Conservation (phyloP, 495 filamentous ascomycete genomes). For the Aspergillus mulundensis region DNA sequence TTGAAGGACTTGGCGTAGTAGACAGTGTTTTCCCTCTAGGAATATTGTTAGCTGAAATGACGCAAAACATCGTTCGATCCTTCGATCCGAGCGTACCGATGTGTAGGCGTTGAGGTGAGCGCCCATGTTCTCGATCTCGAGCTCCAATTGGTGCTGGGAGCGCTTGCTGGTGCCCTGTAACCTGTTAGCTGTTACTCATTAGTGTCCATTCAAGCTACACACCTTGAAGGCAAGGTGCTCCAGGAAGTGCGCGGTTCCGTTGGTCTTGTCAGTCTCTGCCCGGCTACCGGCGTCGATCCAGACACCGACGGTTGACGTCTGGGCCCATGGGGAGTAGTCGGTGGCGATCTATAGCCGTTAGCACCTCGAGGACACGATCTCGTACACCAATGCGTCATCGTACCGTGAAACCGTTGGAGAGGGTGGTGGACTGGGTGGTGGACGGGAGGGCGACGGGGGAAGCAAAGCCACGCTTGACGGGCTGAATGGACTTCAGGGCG, state of each 20-base stretch:
- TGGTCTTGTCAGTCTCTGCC: slow-evolving; percentile 97
- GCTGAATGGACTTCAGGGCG: slow-evolving; percentile 66
- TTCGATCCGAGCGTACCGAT: slow-evolving; percentile 63
- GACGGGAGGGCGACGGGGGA: slow-evolving; percentile 69
- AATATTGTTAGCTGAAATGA: slow-evolving; percentile 30
- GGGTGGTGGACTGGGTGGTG: slow-evolving; percentile 89
- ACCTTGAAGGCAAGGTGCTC: slow-evolving; percentile 99
- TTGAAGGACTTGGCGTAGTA: slow-evolving; percentile 99
- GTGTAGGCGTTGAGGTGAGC: slow-evolving; percentile 99
- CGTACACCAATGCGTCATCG: slow-evolving; percentile 26
- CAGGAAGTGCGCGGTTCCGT: slow-evolving; percentile 98
- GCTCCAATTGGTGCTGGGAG: slow-evolving; percentile 92
- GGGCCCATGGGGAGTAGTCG: slow-evolving; percentile 96
- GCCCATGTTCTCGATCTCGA: slow-evolving; percentile 99
- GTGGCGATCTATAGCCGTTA: slow-evolving; percentile 74
- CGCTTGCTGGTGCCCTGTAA: slow-evolving; percentile 81
- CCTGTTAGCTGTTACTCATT: neutral
- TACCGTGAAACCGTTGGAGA: slow-evolving; percentile 97
- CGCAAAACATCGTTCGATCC: slow-evolving; percentile 5
- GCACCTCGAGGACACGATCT: slow-evolving; percentile 35
- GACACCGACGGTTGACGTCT: slow-evolving; percentile 96
- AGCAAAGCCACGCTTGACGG: slow-evolving; percentile 77
- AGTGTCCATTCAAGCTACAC: slow-evolving; percentile 17
- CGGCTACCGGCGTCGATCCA: slow-evolving; percentile 99
- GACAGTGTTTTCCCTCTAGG: slow-evolving; percentile 94